A percentile compares a stretch with the other conserved stretches of the same genome.
Conservation (phyloP, 768 basidiomycete species). For the Leccinum variicolor region DNA sequence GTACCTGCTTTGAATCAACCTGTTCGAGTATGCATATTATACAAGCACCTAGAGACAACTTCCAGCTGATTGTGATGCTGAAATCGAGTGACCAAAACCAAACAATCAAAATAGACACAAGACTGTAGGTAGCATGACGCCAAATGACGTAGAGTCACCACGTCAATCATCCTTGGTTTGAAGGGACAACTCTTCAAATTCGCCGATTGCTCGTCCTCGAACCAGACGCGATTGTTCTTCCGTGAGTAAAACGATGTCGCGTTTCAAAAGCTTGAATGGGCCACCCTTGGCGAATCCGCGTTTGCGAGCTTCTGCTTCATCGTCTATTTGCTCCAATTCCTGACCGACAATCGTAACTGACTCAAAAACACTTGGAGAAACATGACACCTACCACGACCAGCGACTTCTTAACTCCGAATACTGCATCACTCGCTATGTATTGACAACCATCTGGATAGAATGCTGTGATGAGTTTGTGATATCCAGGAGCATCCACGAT, state of each 20-base stretch:
- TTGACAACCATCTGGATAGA: slow-evolving; percentile 69
- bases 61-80: neutral
- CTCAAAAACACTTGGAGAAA: neutral
- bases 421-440: slow-evolving; percentile 71
- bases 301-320: slow-evolving; percentile 50
- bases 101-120: no score
- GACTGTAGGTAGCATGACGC: no score
- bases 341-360: slow-evolving; percentile 19
- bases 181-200: slow-evolving; percentile 5
- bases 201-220: slow-evolving; percentile 16
- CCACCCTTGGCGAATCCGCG: slow-evolving; percentile 45
- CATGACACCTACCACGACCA: slow-evolving; percentile 61
- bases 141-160: neutral
- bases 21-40: neutral
- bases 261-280: slow-evolving; percentile 46
- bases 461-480: slow-evolving; percentile 66
- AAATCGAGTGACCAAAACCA: neutral
- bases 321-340: slow-evolving; percentile 52
- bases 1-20: neutral
- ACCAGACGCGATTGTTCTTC: slow-evolving; percentile 37
- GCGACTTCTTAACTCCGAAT: slow-evolving; percentile 77
- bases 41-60: neutral
- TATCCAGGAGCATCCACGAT: slow-evolving; percentile 69
- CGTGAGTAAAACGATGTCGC: slow-evolving; percentile 45
- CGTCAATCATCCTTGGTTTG: neutral